A percentile compares a stretch with the other conserved stretches of the same genome.
phyloP scores from a whole-genome alignment of 129 eudicot genomes.

The Chrysanthemum seticuspe region DNA sequence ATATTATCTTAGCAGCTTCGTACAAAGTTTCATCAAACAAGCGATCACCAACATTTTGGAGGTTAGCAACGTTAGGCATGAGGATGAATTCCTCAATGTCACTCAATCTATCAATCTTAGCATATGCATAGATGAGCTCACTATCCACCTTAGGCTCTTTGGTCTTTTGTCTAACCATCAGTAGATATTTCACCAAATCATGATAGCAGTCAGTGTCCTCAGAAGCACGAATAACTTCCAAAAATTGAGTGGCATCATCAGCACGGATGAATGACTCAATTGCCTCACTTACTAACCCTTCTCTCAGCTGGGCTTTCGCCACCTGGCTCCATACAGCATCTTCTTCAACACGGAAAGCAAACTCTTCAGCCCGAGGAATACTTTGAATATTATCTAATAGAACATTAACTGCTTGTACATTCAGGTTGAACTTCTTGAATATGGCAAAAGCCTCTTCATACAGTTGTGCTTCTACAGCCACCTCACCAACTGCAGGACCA shows the following conservation, averaged over 20 bases:
- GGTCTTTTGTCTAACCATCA: slow-evolving; percentile 90
- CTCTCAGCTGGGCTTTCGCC: slow-evolving; percentile 89
- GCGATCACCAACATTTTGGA: slow-evolving; percentile 84
- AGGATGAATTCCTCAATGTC: slow-evolving; percentile 91
- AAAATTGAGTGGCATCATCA: slow-evolving; percentile 84
- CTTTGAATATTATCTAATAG: slow-evolving; percentile 70
- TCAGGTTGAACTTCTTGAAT: slow-evolving; percentile 87
- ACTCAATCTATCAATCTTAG: slow-evolving; percentile 85
- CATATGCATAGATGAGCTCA: slow-evolving; percentile 93
- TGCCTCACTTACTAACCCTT: slow-evolving; percentile 89
- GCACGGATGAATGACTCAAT: slow-evolving; percentile 95
- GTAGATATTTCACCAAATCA: slow-evolving; percentile 78
- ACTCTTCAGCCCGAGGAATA: slow-evolving; percentile 85
- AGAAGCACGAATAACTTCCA: slow-evolving; percentile 80
- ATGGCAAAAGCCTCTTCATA: slow-evolving; percentile 95
- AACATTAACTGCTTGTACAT: slow-evolving; percentile 93
- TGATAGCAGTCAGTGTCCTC: slow-evolving; percentile 76
- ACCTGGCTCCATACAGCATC: slow-evolving; percentile 99
- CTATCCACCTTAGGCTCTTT: slow-evolving; percentile 95
- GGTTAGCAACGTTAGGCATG: slow-evolving; percentile 98
- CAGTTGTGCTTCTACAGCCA: slow-evolving; percentile 89
- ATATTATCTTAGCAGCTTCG: slow-evolving; percentile 96
- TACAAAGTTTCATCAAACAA: slow-evolving; percentile 87
- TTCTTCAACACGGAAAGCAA: slow-evolving; percentile 96
- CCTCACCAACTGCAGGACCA: slow-evolving; percentile 98